Evolutionary conservation across 441 rosid genomes (phyloP), one percentile per base, ranked within the genome.

Genomic region (Caryocar brasiliense): DNA sequence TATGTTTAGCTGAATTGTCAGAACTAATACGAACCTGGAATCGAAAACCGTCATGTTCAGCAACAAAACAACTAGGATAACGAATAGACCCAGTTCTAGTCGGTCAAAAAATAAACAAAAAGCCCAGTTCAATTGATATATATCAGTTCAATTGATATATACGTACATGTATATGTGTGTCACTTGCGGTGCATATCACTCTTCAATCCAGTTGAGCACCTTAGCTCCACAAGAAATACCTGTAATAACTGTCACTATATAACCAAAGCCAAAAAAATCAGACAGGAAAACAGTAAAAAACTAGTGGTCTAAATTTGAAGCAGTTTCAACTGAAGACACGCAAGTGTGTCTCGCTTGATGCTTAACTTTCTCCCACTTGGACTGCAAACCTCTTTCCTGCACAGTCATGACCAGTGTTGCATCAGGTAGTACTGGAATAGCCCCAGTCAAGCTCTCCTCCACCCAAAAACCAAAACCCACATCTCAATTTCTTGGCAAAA

Each of bases 401-500:
- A 8, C 43, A 47, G 51, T 19, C 69, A 82, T 86, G 90, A 91
- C 88, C 36, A 65, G 72, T 2, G 54, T 79, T 46, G 71, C 92
- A 13, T 50, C 79, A 13, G 86, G 81, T 55, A 74, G 88, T 47
- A 63, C 67, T 39, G 69, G 47, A 45, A 29, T 75, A 12, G 45
- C 58, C 20, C 53, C 70, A n/a, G 58, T 76, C 65, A 77, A 70
- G 61, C 74, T 67, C 57, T 65, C 55, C 57, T 65, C 55, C 14
- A 25, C 40, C 33, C 60, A 22, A 9, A 64, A 62, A 35, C 45
- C 53, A 36, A 63, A 47, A 11, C 58, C 48, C 51, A 41, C 68
- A 3, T 72, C 80, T 24, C 71, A 75, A 19, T 85, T 91, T 55
- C 79, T 80, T 22, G 93, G 93, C 15, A 78, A 75, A 54, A 82